phyloP scores from a whole-genome alignment of 495 filamentous ascomycete genomes.

The Penicillium ucsense region DNA sequence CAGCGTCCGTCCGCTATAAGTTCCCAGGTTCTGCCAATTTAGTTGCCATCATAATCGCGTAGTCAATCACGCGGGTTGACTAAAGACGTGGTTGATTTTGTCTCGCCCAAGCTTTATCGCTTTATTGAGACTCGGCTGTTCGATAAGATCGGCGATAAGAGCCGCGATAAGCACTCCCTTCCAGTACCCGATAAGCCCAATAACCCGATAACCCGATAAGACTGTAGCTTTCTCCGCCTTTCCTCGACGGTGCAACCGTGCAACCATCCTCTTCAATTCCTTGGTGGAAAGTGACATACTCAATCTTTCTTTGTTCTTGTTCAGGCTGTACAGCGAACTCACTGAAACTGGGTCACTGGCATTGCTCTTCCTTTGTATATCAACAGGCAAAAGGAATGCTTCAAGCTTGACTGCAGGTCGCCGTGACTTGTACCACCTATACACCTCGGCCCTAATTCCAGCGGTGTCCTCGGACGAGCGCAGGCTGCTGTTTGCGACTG shows the following conservation, averaged over 20 bases:
- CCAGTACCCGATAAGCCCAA: background rate
- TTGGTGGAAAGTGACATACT: background rate
- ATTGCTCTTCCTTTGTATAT: background rate
- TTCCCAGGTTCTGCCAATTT: no score
- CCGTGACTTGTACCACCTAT: slow-evolving; percentile 7
- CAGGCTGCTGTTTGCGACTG: slow-evolving; percentile 3
- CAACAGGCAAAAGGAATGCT: background rate
- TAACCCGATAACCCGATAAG: slow-evolving; percentile 6
- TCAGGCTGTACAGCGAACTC: background rate
- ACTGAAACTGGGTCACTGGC: background rate
- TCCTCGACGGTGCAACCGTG: slow-evolving; percentile 1
- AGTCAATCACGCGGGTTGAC: no score
- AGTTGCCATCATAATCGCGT: no score
- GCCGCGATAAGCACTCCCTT: no score
- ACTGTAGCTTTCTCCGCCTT: slow-evolving; percentile 4
- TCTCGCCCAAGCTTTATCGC: background rate
- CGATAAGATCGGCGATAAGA: background rate
- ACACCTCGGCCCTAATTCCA: slow-evolving; percentile 2
- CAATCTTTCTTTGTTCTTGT: background rate
- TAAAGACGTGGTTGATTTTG: no score
- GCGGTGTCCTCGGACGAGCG: slow-evolving; percentile 8
- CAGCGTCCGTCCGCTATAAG: no score
- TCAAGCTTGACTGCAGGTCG: slow-evolving; percentile 5
- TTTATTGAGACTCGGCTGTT: background rate
- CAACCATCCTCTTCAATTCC: background rate